These are phyloP conservation scores for Magnaporthales sp. DNA, from an alignment of 2,329 filamentous ascomycete species.

Conservation along the genomic window DNA sequence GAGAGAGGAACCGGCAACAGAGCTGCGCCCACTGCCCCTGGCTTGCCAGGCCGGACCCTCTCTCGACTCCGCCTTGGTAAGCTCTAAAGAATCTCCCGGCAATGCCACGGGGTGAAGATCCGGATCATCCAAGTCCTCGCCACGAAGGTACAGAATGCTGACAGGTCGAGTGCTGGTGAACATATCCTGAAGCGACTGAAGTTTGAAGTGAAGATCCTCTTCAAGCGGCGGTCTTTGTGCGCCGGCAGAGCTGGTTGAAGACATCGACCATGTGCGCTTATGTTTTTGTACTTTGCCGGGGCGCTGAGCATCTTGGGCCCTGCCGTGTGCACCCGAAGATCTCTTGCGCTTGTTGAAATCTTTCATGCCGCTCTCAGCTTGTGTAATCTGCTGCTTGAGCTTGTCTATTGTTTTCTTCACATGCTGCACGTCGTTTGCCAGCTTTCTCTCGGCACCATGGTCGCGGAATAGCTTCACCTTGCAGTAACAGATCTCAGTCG, in stretches of 20 bases:
- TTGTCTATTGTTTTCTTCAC: slow-evolving; percentile 97
- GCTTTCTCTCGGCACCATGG: slow-evolving; percentile 88
- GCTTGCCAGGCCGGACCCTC: slow-evolving; percentile 41
- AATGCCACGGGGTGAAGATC: slow-evolving; percentile 70
- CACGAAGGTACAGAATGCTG: slow-evolving; percentile 69
- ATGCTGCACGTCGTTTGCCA: slow-evolving; percentile 89
- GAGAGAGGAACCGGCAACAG: slow-evolving; percentile 51
- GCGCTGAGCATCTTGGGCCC: slow-evolving; percentile 39
- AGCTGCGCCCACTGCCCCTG: slow-evolving; percentile 41
- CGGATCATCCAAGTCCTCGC: slow-evolving; percentile 70
- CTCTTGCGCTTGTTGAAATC: slow-evolving; percentile 59
- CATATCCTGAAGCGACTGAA: slow-evolving; percentile 77
- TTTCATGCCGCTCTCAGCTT: slow-evolving; percentile 61
- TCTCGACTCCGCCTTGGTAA: slow-evolving; percentile 42
- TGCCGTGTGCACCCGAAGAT: slow-evolving; percentile 33
- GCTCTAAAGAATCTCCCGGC: slow-evolving; percentile 55
- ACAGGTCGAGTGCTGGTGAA: slow-evolving; percentile 75
- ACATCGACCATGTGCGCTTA: slow-evolving; percentile 92
- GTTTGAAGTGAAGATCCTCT: slow-evolving; percentile 71
- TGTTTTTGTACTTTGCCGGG: slow-evolving; percentile 83
- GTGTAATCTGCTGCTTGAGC: slow-evolving; percentile 83
- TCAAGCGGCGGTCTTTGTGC: slow-evolving; percentile 44
- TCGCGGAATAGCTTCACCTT: slow-evolving; percentile 97
- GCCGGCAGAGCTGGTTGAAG: slow-evolving; percentile 60
- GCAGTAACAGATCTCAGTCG: slow-evolving; percentile 78